A percentile compares a stretch with the other conserved stretches of the same genome.
These are phyloP conservation scores for Trichoderma arundinaceum DNA, from an alignment of 2,329 filamentous ascomycete species.

Conservation along the genomic window DNA sequence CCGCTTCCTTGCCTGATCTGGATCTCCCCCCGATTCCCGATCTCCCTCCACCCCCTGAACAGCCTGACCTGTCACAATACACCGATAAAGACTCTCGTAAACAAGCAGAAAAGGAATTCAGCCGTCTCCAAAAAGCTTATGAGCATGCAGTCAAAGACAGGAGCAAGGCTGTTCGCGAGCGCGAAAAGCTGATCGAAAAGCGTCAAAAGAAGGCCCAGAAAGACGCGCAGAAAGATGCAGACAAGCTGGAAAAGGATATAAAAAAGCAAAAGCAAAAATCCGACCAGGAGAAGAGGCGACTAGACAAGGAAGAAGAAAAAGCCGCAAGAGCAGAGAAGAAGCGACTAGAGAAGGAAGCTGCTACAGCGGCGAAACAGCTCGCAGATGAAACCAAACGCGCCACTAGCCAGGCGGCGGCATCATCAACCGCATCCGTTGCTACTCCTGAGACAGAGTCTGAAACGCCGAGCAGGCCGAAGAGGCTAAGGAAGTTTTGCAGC, in stretches of 20 bases:
- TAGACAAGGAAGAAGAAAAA: conserved; percentile 44
- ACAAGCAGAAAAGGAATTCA: conserved; percentile 71
- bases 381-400: conserved; percentile 27
- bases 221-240: conserved; percentile 49
- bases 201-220: conserved; percentile 53
- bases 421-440: not conserved
- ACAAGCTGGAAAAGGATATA: conserved; percentile 46
- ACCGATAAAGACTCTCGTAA: conserved; percentile 70
- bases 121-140: conserved; percentile 66
- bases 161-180: conserved; percentile 66
- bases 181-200: conserved; percentile 64
- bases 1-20: conserved; percentile 26
- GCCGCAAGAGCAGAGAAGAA: conserved; percentile 46
- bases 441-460: conserved; percentile 32
- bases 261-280: conserved; percentile 41
- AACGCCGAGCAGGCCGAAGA: conserved; percentile 46
- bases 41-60: conserved; percentile 52
- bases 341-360: conserved; percentile 41
- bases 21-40: conserved; percentile 53
- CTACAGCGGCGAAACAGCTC: conserved; percentile 40
- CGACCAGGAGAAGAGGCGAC: conserved; percentile 37
- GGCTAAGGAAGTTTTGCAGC: conserved; percentile 79
- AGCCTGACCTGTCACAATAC: conserved; percentile 63
- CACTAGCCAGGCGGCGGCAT: conserved; percentile 7
- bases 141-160: conserved; percentile 70